Conservation (phyloP, 139 green algal species). For the Chlamydomonas incerta region DNA sequence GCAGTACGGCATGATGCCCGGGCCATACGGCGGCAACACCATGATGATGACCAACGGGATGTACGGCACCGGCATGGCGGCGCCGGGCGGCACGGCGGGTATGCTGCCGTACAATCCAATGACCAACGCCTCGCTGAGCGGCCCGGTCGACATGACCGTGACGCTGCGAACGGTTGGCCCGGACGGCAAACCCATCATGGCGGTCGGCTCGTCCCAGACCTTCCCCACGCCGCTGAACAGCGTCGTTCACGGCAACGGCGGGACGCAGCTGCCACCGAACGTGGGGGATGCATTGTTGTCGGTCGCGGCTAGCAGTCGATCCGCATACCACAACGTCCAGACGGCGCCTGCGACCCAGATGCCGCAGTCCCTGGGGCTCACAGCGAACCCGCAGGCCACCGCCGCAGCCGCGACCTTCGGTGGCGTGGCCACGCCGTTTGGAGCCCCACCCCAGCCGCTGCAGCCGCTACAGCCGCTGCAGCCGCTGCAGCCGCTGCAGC, state of each 20-base stretch:
- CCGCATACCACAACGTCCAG: background rate
- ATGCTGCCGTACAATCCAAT: background rate
- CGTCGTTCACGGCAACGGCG: background rate
- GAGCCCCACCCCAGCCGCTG: too few species aligned
- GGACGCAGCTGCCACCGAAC: background rate
- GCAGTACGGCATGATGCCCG: too few species aligned
- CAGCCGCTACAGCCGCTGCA: background rate
- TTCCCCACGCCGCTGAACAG: background rate
- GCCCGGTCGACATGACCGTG: background rate
- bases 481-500: background rate
- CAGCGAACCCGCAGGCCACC: background rate
- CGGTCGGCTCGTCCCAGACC: background rate
- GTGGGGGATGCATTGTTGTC: background rate
- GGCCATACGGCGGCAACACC: background rate
- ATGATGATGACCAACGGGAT: background rate
- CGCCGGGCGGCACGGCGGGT: too few species aligned
- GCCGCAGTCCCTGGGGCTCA: background rate
- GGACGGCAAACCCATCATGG: slow-evolving; percentile 20
- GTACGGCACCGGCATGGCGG: background rate
- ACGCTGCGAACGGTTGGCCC: background rate
- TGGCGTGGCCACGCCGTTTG: too few species aligned
- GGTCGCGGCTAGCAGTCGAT: background rate
- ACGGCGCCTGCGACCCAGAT: background rate
- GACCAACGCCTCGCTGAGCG: background rate
- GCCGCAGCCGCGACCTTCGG: too few species aligned